Evolutionary conservation across 1,284 basidiomycete species (phyloP).

Genomic region (Porogramme epimiltina): DNA sequence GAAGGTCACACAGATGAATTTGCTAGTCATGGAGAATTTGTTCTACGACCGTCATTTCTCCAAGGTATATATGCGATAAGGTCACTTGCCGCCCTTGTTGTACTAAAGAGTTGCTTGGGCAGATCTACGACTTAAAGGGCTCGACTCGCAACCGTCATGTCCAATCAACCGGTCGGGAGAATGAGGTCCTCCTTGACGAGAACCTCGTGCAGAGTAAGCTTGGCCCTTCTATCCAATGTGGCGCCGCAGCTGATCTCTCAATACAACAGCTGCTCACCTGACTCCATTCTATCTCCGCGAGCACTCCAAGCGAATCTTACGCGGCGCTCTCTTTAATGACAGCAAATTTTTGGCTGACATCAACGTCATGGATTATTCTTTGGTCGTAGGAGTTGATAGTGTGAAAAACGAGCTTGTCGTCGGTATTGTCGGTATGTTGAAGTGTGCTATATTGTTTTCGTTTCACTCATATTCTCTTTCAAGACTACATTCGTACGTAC

Average conservation of each 20-base stretch:
- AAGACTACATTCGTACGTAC: slow-evolving; percentile 92
- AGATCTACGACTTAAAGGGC: slow-evolving; percentile 97
- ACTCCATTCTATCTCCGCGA: slow-evolving; percentile 94
- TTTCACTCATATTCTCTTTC: slow-evolving; percentile 4
- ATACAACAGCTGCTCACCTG: slow-evolving; percentile 57
- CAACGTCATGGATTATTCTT: slow-evolving; percentile 99
- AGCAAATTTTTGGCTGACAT: slow-evolving; percentile 93
- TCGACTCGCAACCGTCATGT: slow-evolving; percentile 91
- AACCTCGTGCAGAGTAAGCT: slow-evolving; percentile 82
- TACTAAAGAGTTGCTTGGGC: not conserved
- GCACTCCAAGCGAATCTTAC: slow-evolving; percentile 91
- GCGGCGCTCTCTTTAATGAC: slow-evolving; percentile 92
- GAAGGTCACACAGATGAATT: slow-evolving; percentile 90
- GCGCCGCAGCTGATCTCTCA: no score
- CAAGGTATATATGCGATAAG: slow-evolving; percentile 52
- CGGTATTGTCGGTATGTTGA: slow-evolving; percentile 87
- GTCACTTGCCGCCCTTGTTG: not conserved
- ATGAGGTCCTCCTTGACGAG: slow-evolving; percentile 93
- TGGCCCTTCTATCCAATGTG: not conserved
- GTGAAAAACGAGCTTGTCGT: slow-evolving; percentile 84
- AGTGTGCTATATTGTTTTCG: no score
- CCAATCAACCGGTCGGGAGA: slow-evolving; percentile 86
- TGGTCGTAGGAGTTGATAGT: slow-evolving; percentile 92
- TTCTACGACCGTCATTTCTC: slow-evolving; percentile 91
- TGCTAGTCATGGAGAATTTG: slow-evolving; percentile 97